Evolutionary conservation across 768 basidiomycete species (phyloP).

Genomic region (Podaxis rugospora): DNA sequence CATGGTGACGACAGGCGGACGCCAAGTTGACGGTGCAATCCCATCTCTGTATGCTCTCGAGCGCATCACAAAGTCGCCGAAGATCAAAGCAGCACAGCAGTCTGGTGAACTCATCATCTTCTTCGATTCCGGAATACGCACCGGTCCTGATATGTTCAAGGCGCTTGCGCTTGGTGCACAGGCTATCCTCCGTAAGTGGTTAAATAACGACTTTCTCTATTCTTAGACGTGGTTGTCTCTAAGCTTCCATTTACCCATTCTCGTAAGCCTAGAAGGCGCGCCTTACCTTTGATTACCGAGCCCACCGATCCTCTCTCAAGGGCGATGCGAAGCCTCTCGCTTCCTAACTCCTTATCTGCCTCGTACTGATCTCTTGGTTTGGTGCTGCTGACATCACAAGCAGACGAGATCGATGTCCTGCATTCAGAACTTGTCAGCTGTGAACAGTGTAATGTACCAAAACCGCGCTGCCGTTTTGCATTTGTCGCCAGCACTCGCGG

Average conservation of each 20-base stretch:
- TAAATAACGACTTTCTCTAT: not conserved
- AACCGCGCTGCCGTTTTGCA: too few relatives aligned
- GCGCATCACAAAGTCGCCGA: slow-evolving; percentile 58
- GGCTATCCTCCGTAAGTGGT: slow-evolving; percentile 61
- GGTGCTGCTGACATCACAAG: not conserved
- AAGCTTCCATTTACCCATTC: not conserved
- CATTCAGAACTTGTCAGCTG: too few relatives aligned
- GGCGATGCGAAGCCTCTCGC: not conserved
- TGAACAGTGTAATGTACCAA: too few relatives aligned
- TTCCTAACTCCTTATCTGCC: too few relatives aligned
- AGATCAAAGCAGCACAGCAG: slow-evolving; percentile 51
- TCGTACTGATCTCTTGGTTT: too few relatives aligned
- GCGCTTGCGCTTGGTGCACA: slow-evolving; percentile 86
- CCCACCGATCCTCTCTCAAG: not conserved
- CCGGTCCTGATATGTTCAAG: slow-evolving; percentile 79
- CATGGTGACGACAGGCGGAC: slow-evolving; percentile 42
- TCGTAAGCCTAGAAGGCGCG: not conserved
- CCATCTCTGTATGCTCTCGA: slow-evolving; percentile 70
- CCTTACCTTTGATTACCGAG: not conserved
- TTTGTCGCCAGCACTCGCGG: too few relatives aligned
- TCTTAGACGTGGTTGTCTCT: not conserved
- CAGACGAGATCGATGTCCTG: not conserved
- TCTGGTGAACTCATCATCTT: slow-evolving; percentile 63
- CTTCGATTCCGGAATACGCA: slow-evolving; percentile 80
- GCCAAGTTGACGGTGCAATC: slow-evolving; percentile 77